Percentiles rank a stretch among this genome's conserved stretches.
These are phyloP conservation scores for Rhynchospora pubera DNA, from an alignment of 176 grass and related monocot species.

Conservation along the genomic window DNA sequence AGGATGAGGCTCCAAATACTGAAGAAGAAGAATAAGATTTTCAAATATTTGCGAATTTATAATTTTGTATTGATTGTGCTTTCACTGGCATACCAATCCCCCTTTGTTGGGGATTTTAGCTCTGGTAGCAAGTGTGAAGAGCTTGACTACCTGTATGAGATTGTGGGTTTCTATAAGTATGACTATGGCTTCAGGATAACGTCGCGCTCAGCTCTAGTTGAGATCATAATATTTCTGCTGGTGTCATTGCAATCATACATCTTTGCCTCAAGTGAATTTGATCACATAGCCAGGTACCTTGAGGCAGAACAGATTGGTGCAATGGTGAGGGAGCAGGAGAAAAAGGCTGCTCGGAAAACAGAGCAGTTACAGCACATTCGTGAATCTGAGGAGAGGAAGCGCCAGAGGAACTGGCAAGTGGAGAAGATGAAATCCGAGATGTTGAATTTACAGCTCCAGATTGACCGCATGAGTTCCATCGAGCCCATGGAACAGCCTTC, in stretches of 20 bases:
- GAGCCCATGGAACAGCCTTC: slow-evolving; percentile 35
- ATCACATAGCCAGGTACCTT: slow-evolving; percentile 92
- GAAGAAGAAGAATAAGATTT: slow-evolving; percentile 94
- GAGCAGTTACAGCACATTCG: slow-evolving; percentile 78
- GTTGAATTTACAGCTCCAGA: slow-evolving; percentile 90
- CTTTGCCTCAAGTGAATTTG: slow-evolving; percentile 79
- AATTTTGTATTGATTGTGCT: slow-evolving; percentile 92
- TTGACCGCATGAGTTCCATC: slow-evolving; percentile 63
- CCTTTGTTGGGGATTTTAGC: slow-evolving; percentile 86
- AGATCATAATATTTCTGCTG: slow-evolving; percentile 93
- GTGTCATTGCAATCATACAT: slow-evolving; percentile 93
- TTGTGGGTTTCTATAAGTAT: slow-evolving; percentile 96
- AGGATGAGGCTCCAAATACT: slow-evolving; percentile 96
- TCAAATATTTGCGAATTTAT: slow-evolving; percentile 89
- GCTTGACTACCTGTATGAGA: slow-evolving; percentile 86
- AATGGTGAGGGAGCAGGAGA: slow-evolving; percentile 91
- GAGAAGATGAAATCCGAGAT: slow-evolving; percentile 99
- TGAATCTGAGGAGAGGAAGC: slow-evolving; percentile 78
- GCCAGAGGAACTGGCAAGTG: slow-evolving; percentile 79
- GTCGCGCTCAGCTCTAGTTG: slow-evolving; percentile 89
- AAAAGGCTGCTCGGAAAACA: slow-evolving; percentile 84
- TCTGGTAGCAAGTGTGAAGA: slow-evolving; percentile 72
- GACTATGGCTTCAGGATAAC: slow-evolving; percentile 98
- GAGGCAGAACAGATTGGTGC: slow-evolving; percentile 96
- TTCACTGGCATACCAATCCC: slow-evolving; percentile 97